Evolutionary conservation across 2,329 filamentous ascomycete genomes (phyloP).

Genomic region (Phialophora chinensis): DNA sequence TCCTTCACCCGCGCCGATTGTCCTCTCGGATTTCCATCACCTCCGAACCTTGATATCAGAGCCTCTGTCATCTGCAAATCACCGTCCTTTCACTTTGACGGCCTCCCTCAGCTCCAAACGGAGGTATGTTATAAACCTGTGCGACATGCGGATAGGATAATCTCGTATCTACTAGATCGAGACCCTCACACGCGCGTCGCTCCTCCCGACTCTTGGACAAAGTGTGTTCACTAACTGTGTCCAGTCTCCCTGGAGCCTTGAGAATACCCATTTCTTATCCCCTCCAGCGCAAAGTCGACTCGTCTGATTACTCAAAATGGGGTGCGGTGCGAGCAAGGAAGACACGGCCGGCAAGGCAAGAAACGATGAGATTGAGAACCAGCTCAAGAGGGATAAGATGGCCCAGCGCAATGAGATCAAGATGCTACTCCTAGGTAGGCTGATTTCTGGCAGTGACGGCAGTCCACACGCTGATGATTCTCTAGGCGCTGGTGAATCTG

Average conservation of each 20-base stretch:
- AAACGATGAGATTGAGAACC: conserved; percentile 99
- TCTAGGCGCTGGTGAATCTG: conserved; percentile 93
- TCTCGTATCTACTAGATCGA: background rate
- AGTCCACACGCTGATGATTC: conserved; percentile 32
- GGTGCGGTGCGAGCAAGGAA: conserved; percentile 99
- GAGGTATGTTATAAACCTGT: conserved; percentile 13
- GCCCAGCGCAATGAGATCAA: conserved; percentile 99
- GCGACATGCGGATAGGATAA: background rate
- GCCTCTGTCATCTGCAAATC: conserved; percentile 18
- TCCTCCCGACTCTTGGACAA: background rate
- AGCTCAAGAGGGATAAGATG: conserved; percentile 98
- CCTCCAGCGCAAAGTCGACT: background rate
- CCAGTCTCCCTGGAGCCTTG: background rate
- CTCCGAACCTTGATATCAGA: conserved; percentile 15
- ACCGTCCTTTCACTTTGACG: conserved; percentile 12
- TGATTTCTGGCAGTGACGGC: conserved; percentile 39
- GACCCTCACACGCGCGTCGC: conserved; percentile 8
- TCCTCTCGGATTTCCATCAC: conserved; percentile 27
- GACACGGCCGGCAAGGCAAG: conserved; percentile 99
- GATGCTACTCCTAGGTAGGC: conserved; percentile 94
- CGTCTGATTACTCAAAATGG: conserved; percentile 74
- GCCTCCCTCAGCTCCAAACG: conserved; percentile 16
- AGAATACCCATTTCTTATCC: background rate
- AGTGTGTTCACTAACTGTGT: conserved; percentile 2
- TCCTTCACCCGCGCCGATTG: conserved; percentile 27